These are phyloP conservation scores for Pichia insulana DNA, from an alignment of 805 yeast species.

Conservation along the genomic window DNA sequence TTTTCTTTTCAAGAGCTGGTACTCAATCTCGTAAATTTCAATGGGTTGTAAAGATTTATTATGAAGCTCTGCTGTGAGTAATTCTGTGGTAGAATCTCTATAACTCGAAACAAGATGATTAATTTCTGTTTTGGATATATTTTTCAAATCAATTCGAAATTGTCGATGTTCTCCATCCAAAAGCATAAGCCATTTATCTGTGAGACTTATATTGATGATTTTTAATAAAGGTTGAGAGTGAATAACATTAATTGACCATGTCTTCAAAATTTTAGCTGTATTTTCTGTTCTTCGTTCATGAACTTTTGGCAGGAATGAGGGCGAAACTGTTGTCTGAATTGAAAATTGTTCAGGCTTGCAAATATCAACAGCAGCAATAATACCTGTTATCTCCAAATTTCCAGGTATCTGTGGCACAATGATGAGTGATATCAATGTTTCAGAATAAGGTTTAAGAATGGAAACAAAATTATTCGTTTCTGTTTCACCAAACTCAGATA, in stretches of 20 bases:
- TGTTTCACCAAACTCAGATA: not conserved
- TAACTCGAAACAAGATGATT: slow-evolving; percentile 53
- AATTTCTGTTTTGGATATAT: slow-evolving; percentile 48
- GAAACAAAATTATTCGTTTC: slow-evolving; percentile 10
- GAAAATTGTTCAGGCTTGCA: slow-evolving; percentile 39
- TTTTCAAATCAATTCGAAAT: slow-evolving; percentile 45
- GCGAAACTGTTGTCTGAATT: not conserved
- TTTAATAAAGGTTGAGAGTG: slow-evolving; percentile 53
- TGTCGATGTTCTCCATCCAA: slow-evolving; percentile 64
- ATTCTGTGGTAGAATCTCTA: slow-evolving; percentile 66
- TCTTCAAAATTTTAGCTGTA: slow-evolving; percentile 13
- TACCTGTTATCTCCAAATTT: slow-evolving; percentile 38
- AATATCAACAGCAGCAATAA: slow-evolving; percentile 41
- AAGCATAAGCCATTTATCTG: slow-evolving; percentile 63
- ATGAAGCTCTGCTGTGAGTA: slow-evolving; percentile 44
- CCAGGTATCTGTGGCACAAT: slow-evolving; percentile 46
- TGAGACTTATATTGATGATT: slow-evolving; percentile 41
- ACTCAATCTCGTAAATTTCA: slow-evolving; percentile 71
- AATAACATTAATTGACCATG: slow-evolving; percentile 26
- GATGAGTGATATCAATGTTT: slow-evolving; percentile 32
- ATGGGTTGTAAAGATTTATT: slow-evolving; percentile 41
- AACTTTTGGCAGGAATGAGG: slow-evolving; percentile 8
- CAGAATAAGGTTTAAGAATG: slow-evolving; percentile 31
- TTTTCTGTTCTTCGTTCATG: slow-evolving; percentile 1
- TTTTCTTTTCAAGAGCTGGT: slow-evolving; percentile 47